Conservation (phyloP, 2,329 filamentous ascomycete species). For the Penicillium janthinellum region DNA sequence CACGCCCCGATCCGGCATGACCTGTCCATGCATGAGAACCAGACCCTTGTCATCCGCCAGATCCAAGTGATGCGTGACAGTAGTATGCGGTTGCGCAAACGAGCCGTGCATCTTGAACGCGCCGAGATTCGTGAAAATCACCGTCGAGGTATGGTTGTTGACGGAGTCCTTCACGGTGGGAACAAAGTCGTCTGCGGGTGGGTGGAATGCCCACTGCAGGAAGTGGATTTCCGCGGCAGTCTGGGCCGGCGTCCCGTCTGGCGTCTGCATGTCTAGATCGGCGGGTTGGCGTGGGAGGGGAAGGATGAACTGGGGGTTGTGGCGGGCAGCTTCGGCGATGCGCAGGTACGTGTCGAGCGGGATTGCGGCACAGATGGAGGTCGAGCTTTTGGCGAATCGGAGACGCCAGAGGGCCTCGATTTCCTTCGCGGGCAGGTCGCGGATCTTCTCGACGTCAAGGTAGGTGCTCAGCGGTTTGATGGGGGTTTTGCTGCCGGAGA, state of each 20-base stretch:
- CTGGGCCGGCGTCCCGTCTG: conserved; percentile 26
- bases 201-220: conserved; percentile 92
- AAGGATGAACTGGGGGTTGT: conserved; percentile 85
- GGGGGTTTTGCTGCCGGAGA: conserved; percentile 54
- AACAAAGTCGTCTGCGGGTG: conserved; percentile 46
- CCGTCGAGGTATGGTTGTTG: conserved; percentile 64
- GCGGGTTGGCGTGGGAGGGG: conserved; percentile 64
- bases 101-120: conserved; percentile 91
- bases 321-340: conserved; percentile 71
- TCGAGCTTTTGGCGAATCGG: conserved; percentile 71
- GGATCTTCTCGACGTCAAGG: conserved; percentile 78
- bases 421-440: conserved; percentile 73
- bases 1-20: conserved; percentile 75
- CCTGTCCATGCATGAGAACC: conserved; percentile 81
- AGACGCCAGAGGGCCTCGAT: conserved; percentile 89
- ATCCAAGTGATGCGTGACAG: conserved; percentile 87
- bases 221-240: conserved; percentile 83
- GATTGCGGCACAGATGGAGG: conserved; percentile 82
- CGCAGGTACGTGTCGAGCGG: conserved; percentile 71
- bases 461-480: conserved; percentile 68
- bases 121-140: conserved; percentile 91
- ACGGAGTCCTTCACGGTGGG: conserved; percentile 39
- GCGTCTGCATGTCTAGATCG: conserved; percentile 30
- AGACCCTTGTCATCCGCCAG: conserved; percentile 72
- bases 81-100: conserved; percentile 89